A percentile compares a stretch with the other conserved stretches of the same genome.
These are phyloP conservation scores for Leucaena leucocephala DNA, from an alignment of 306 rosid genomes.

Conservation along the genomic window DNA sequence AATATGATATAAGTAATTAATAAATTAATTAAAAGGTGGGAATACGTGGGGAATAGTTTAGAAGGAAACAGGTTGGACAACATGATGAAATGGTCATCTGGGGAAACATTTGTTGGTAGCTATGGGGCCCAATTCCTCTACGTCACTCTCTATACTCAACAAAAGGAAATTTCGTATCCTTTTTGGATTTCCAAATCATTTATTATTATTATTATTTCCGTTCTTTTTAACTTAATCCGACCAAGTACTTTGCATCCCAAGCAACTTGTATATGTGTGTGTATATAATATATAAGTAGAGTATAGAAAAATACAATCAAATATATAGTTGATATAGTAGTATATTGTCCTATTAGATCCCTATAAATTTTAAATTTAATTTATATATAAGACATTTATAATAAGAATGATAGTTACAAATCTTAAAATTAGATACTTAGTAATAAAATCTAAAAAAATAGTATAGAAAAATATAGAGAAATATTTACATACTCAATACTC, in stretches of 20 bases:
- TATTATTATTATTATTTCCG: not conserved
- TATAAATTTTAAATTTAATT: too few species aligned
- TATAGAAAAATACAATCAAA: too few species aligned
- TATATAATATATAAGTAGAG: too few species aligned
- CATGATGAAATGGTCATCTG: conserved; percentile 9
- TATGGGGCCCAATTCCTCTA: not conserved
- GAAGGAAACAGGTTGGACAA: not conserved
- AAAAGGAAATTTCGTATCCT: not conserved
- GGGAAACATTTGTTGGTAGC: not conserved
- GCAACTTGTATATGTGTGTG: not conserved
- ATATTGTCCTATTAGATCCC: too few species aligned
- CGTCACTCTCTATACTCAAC: not conserved
- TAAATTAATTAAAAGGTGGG: not conserved
- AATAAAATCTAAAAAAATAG: too few species aligned
- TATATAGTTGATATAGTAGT: too few species aligned
- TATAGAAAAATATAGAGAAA: too few species aligned
- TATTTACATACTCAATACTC: too few species aligned
- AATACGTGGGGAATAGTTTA: not conserved
- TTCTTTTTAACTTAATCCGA: conserved; percentile 5
- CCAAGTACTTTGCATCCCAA: not conserved
- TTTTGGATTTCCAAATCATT: not conserved
- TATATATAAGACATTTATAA: too few species aligned
- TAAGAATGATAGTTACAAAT: too few species aligned
- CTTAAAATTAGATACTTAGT: too few species aligned
- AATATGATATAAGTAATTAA: not conserved